These are phyloP conservation scores for Galeopsis tetrahit DNA, from an alignment of 257 asterid species.

Conservation along the genomic window DNA sequence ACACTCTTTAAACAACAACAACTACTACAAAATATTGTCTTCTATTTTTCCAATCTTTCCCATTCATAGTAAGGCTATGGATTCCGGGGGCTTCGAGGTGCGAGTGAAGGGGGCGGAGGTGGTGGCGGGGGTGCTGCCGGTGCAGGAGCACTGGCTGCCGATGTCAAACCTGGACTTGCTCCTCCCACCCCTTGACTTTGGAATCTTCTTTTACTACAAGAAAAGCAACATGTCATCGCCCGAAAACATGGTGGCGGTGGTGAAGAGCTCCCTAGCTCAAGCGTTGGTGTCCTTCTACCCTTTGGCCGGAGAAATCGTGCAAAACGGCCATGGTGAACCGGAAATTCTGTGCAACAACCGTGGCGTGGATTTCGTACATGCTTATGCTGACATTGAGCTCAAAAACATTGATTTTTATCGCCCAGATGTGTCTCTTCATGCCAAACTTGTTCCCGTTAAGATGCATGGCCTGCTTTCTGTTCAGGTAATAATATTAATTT, in stretches of 20 bases:
- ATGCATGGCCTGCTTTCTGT: constrained; percentile 54
- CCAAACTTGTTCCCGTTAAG: constrained; percentile 52
- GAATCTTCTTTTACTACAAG: constrained; percentile 56
- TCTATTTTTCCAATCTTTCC: too few relatives aligned
- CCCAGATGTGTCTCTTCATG: constrained; percentile 46
- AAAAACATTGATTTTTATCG: constrained; percentile 42
- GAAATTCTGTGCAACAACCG: constrained; percentile 66
- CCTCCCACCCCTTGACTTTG: constrained; percentile 59
- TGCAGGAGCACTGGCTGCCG: constrained; percentile 61
- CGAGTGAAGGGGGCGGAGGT: constrained; percentile 48
- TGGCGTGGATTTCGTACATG: constrained; percentile 56
- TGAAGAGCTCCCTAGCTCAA: constrained; percentile 50
- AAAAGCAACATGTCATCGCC: not conserved
- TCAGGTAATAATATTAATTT: constrained; percentile 44
- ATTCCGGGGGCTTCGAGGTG: constrained; percentile 44
- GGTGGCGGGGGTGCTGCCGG: constrained; percentile 51
- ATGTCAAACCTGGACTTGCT: constrained; percentile 67
- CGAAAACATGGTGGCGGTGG: constrained; percentile 34
- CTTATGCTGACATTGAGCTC: constrained; percentile 50
- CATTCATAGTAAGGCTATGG: too few relatives aligned
- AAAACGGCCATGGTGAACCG: constrained; percentile 56
- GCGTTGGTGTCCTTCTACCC: constrained; percentile 53
- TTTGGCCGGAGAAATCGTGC: constrained; percentile 59
- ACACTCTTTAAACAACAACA: not conserved
- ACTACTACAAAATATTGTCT: not conserved